A percentile compares a stretch with the other conserved stretches of the same genome.
Evolutionary conservation across 345 rosid species (phyloP).

Genomic region (Moricandia moricandioides): DNA sequence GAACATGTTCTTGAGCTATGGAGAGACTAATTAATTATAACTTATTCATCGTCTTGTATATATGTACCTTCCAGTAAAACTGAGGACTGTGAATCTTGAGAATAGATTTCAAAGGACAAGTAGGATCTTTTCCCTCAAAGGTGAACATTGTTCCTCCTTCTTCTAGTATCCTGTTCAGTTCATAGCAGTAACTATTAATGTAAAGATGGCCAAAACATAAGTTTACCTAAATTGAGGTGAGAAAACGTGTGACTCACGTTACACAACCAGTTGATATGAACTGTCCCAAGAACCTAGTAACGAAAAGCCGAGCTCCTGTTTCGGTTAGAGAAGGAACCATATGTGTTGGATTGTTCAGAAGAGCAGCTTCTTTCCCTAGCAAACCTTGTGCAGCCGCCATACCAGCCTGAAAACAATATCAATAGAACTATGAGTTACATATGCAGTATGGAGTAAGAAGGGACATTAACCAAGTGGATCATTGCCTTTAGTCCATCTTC

Average conservation of each 20-base stretch:
- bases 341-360: conserved; percentile 62
- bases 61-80: conserved; percentile 96
- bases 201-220: neutral
- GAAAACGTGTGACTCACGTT: conserved; percentile 49
- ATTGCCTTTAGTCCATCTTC: conserved; percentile 89
- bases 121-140: conserved; percentile 54
- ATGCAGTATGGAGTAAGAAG: neutral
- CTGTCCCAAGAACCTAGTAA: conserved; percentile 68
- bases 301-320: conserved; percentile 70
- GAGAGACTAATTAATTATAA: neutral
- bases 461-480: neutral
- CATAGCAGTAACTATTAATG: neutral
- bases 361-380: conserved; percentile 47
- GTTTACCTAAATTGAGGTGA: neutral
- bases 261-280: conserved; percentile 64
- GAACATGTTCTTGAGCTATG: neutral
- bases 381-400: conserved; percentile 63
- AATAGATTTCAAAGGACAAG: conserved; percentile 45
- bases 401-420: conserved; percentile 56
- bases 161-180: conserved; percentile 57
- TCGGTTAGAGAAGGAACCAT: conserved; percentile 79
- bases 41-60: neutral
- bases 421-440: neutral
- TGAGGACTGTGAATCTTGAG: conserved; percentile 75
- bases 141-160: conserved; percentile 85